phyloP scores from a whole-genome alignment of 2,329 filamentous ascomycete genomes.

The Drechmeria coniospora region DNA sequence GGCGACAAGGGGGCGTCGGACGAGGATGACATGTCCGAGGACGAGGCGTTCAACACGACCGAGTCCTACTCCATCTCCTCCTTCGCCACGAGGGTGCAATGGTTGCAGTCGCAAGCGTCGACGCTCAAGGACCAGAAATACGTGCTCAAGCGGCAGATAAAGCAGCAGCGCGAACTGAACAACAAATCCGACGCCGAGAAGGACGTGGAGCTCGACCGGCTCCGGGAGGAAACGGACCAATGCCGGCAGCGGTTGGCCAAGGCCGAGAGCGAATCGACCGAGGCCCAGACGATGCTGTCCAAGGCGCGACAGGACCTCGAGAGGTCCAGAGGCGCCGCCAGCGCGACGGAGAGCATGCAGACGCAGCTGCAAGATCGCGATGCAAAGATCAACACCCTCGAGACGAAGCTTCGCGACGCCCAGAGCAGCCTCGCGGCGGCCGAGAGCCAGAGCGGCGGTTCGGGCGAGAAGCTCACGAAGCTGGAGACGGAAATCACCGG shows the following conservation, averaged over 20 bases:
- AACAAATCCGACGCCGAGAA: constrained; percentile 65
- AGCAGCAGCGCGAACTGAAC: constrained; percentile 87
- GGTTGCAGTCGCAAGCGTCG: constrained; percentile 61
- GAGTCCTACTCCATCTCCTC: constrained; percentile 57
- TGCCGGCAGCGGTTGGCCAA: constrained; percentile 18
- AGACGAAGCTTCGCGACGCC: constrained; percentile 7
- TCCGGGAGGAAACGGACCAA: constrained; percentile 39
- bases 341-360: constrained; percentile 9
- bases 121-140: constrained; percentile 74
- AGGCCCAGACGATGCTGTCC: constrained; percentile 32
- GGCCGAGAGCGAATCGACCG: constrained; percentile 21
- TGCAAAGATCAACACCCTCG: constrained; percentile 24
- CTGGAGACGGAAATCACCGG: constrained; percentile 18
- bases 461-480: constrained; percentile 15
- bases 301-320: constrained; percentile 33
- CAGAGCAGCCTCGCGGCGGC: constrained; percentile 9
- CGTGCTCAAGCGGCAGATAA: constrained; percentile 80
- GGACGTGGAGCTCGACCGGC: constrained; percentile 46
- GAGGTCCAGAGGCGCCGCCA: constrained; percentile 12
- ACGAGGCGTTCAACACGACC: constrained; percentile 40
- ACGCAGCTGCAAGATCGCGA: constrained; percentile 19
- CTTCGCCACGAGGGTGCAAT: constrained; percentile 66
- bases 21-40: constrained; percentile 46
- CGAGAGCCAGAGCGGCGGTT: constrained; percentile 24
- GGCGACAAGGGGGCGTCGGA: constrained; percentile 40